Conservation (phyloP, 192 early-diverging fungal genomes). For the Chytriomyces sp. region DNA sequence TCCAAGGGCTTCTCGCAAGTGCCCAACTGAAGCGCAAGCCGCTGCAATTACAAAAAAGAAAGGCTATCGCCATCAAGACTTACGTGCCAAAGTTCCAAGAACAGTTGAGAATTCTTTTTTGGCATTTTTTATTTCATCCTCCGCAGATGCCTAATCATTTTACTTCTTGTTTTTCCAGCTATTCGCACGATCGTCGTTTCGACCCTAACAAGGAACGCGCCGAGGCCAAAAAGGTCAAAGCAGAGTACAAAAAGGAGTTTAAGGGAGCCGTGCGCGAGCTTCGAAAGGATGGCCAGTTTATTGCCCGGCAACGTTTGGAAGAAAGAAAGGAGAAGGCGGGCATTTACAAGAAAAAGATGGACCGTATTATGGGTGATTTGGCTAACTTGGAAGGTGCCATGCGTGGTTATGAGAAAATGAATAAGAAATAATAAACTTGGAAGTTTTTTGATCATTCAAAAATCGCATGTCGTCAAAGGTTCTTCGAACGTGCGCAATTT, state of each 20-base stretch:
- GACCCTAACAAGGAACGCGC: slow-evolving; percentile 80
- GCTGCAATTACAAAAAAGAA: slow-evolving; percentile 81
- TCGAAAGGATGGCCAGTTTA: slow-evolving; percentile 90
- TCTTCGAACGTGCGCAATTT: too few species aligned
- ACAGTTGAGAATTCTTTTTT: slow-evolving; percentile 46
- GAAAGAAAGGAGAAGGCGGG: slow-evolving; percentile 78
- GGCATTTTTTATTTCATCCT: slow-evolving; percentile 5
- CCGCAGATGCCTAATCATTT: background rate
- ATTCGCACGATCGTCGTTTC: slow-evolving; percentile 77
- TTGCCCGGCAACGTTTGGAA: slow-evolving; percentile 73
- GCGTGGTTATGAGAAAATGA: slow-evolving; percentile 53
- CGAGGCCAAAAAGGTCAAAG: slow-evolving; percentile 75
- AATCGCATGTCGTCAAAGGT: too few species aligned
- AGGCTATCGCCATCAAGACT: slow-evolving; percentile 83
- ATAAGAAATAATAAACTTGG: slow-evolving; percentile 37
- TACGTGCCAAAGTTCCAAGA: slow-evolving; percentile 92
- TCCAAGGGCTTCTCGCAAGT: slow-evolving; percentile 28
- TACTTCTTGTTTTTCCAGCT: slow-evolving; percentile 43
- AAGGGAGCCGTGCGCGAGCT: slow-evolving; percentile 95
- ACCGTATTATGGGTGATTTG: slow-evolving; percentile 82
- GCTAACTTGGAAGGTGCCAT: slow-evolving; percentile 79
- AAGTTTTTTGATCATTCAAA: too few species aligned
- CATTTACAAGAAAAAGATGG: slow-evolving; percentile 88
- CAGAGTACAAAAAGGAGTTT: slow-evolving; percentile 89
- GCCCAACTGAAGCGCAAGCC: slow-evolving; percentile 60